Conservation (phyloP, 2,329 filamentous ascomycete genomes). For the Orbilia quercus region DNA sequence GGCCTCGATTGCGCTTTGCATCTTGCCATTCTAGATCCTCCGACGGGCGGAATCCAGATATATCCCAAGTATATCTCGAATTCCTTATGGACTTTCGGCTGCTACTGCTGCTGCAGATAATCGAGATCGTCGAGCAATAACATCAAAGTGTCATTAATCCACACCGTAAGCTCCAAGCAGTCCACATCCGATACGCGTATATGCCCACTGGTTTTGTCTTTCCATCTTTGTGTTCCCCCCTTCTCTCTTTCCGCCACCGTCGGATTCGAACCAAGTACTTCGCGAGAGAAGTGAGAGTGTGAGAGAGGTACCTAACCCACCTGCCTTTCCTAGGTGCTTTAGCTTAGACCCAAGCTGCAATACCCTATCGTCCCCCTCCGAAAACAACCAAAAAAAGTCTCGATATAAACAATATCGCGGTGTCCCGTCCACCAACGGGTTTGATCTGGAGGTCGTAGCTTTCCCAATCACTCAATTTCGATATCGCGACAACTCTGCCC, state of each 20-base stretch:
- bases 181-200: no score
- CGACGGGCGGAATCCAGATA: not conserved
- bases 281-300: no score
- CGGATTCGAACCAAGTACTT: no score
- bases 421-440: not conserved
- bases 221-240: not conserved
- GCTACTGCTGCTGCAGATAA: slow-evolving; percentile 35
- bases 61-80: not conserved
- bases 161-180: not conserved
- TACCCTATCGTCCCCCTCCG: no score
- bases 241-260: not conserved
- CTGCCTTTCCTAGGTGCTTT: no score
- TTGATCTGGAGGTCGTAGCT: not conserved
- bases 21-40: slow-evolving; percentile 4
- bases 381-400: no score
- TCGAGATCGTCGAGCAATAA: slow-evolving; percentile 39
- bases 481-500: slow-evolving; percentile 17
- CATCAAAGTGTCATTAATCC: slow-evolving; percentile 19
- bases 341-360: no score
- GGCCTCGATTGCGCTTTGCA: no score
- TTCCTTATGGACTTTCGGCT: slow-evolving; percentile 48
- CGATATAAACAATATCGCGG: not conserved
- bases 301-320: no score
- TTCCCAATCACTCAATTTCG: slow-evolving; percentile 3
- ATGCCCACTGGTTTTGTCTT: not conserved